Percentiles rank a stretch among this genome's conserved stretches.
Evolutionary conservation across 1,284 basidiomycete genomes (phyloP).

Genomic region (Ustilago curta): DNA sequence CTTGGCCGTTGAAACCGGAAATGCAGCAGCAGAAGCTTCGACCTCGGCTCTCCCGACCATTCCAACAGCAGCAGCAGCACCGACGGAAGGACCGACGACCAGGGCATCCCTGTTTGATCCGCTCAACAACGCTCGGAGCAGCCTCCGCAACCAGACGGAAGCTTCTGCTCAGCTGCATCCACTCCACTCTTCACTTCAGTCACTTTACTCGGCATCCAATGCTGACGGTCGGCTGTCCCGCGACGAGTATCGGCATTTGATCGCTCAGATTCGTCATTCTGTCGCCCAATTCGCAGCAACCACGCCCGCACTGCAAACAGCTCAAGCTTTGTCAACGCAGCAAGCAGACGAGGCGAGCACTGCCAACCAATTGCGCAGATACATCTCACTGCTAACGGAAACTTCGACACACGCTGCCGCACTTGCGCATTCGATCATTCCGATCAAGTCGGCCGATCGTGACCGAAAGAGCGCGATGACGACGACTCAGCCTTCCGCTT

Average conservation of each 20-base stretch:
- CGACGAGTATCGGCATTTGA: constrained; percentile 42
- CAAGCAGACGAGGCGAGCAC: constrained; percentile 9
- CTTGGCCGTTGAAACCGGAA: background rate
- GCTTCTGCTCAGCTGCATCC: constrained; percentile 27
- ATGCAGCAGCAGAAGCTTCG: constrained; percentile 11
- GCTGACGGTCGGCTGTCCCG: constrained; percentile 29
- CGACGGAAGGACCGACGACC: constrained; percentile 15
- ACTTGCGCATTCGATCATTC: constrained; percentile 40
- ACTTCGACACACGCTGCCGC: constrained; percentile 44
- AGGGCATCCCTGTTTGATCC: constrained; percentile 18
- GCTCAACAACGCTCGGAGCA: constrained; percentile 24
- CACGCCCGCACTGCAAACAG: constrained; percentile 32
- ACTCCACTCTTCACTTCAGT: constrained; percentile 34
- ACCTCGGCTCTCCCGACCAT: constrained; percentile 23
- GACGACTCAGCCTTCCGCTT: background rate
- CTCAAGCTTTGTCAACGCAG: constrained; percentile 9
- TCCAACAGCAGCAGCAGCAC: background rate
- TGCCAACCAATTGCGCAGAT: constrained; percentile 36
- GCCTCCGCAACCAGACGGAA: constrained; percentile 15
- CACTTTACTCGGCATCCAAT: constrained; percentile 28
- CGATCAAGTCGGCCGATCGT: constrained; percentile 28
- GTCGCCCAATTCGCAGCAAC: constrained; percentile 37
- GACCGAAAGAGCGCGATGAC: background rate
- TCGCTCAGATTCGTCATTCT: constrained; percentile 46
- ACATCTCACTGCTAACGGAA: constrained; percentile 45